Evolutionary conservation across 2,329 filamentous ascomycete genomes (phyloP).

Genomic region (Xylariales sp.): DNA sequence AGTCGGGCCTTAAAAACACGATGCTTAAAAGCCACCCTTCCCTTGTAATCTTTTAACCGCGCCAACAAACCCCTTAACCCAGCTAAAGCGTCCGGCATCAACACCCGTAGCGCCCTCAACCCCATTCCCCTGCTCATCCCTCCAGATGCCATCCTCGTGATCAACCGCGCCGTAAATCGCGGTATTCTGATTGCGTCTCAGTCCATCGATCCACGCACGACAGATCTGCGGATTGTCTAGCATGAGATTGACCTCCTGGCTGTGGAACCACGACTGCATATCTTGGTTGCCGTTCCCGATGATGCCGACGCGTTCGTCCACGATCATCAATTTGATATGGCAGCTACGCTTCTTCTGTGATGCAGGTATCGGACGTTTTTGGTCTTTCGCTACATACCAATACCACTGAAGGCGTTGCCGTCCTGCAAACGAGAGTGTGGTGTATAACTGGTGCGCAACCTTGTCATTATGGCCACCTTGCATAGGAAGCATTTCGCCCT

Average conservation of each 20-base stretch:
- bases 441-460: conserved; percentile 70
- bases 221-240: conserved; percentile 74
- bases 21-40: conserved; percentile 45
- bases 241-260: conserved; percentile 82
- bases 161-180: conserved; percentile 65
- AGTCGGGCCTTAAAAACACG: background rate
- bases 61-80: conserved; percentile 45
- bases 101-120: conserved; percentile 61
- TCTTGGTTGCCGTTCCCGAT: conserved; percentile 84
- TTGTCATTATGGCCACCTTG: conserved; percentile 83
- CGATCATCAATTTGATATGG: conserved; percentile 82
- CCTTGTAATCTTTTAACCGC: conserved; percentile 47
- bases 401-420: conserved; percentile 67
- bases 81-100: conserved; percentile 57
- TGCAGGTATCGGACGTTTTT: conserved; percentile 74
- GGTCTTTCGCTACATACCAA: conserved; percentile 81
- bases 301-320: conserved; percentile 75
- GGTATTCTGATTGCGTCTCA: conserved; percentile 76
- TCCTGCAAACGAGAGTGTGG: conserved; percentile 60
- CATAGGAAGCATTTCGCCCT: conserved; percentile 79
- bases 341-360: conserved; percentile 74
- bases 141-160: conserved; percentile 70
- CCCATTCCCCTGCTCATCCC: conserved; percentile 61
- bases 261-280: conserved; percentile 83
- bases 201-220: conserved; percentile 68